Evolutionary conservation across 73 alveolate genomes (phyloP).

Genomic region (Tetrahymena elliotti): DNA sequence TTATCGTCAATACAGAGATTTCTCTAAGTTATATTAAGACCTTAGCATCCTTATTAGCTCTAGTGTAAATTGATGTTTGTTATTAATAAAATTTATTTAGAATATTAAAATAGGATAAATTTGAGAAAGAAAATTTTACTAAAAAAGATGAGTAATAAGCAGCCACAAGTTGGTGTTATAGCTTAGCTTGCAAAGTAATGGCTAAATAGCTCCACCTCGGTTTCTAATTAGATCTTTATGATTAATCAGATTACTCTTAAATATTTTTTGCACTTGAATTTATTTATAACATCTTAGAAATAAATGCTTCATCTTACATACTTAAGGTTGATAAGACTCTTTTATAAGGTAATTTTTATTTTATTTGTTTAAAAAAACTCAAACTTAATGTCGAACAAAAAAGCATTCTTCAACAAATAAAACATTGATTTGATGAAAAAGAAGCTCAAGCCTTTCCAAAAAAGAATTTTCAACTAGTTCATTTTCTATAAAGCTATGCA

Average conservation of each 20-base stretch:
- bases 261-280: background rate
- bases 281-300: background rate
- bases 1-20: background rate
- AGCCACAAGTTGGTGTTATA: background rate
- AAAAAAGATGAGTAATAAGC: background rate
- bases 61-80: background rate
- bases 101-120: background rate
- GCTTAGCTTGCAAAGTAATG: background rate
- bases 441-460: background rate
- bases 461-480: background rate
- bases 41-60: background rate
- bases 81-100: background rate
- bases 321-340: background rate
- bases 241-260: background rate
- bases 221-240: background rate
- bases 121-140: background rate
- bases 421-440: background rate
- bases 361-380: background rate
- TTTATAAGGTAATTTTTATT: background rate
- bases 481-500: background rate
- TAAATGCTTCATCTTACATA: background rate
- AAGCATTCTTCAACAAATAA: background rate
- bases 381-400: background rate
- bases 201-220: background rate
- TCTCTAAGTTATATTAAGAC: background rate